Percentiles rank a stretch among this genome's conserved stretches.
phyloP scores from a whole-genome alignment of 2,329 filamentous ascomycete species.

The Macrophomina tecta region DNA sequence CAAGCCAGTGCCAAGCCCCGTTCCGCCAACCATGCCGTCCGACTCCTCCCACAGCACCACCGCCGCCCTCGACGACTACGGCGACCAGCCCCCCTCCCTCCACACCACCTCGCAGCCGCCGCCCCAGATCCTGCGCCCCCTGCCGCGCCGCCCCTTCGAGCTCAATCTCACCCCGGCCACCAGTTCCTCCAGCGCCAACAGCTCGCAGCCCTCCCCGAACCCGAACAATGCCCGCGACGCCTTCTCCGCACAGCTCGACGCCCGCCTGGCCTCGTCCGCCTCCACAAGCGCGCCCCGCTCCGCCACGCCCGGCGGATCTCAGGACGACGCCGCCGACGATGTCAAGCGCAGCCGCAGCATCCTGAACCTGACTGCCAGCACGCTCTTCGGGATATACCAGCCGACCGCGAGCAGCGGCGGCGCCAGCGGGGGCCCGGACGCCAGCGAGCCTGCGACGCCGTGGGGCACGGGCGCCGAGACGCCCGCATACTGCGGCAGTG shows the following conservation, averaged over 20 bases:
- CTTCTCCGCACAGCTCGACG: conserved; percentile 15
- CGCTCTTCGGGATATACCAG: conserved; percentile 89
- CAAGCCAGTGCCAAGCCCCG: neutral
- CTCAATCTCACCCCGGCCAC: conserved; percentile 23
- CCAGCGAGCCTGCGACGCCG: conserved; percentile 69
- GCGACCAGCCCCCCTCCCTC: conserved; percentile 1
- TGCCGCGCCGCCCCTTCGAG: conserved; percentile 45
- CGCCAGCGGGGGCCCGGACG: conserved; percentile 36
- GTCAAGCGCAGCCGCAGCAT: conserved; percentile 73
- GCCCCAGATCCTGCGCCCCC: conserved; percentile 46
- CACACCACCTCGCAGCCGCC: conserved; percentile 22
- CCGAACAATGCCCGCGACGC: conserved; percentile 14
- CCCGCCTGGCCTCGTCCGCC: conserved; percentile 2
- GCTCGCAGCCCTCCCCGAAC: conserved; percentile 36
- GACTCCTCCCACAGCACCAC: conserved; percentile 1
- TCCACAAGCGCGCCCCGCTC: neutral
- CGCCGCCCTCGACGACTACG: neutral
- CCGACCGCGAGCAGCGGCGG: conserved; percentile 56
- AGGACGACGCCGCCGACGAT: conserved; percentile 46
- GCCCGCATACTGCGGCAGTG: conserved; percentile 49
- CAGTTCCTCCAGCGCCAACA: conserved; percentile 29
- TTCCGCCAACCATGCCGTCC: conserved; percentile 7
- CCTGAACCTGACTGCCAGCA: conserved; percentile 86
- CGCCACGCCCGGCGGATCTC: conserved; percentile 19
- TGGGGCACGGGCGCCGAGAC: conserved; percentile 81